A percentile compares a stretch with the other conserved stretches of the same genome.
Evolutionary conservation across 768 basidiomycete genomes (phyloP).

Genomic region (Kwoniella heveanensis): DNA sequence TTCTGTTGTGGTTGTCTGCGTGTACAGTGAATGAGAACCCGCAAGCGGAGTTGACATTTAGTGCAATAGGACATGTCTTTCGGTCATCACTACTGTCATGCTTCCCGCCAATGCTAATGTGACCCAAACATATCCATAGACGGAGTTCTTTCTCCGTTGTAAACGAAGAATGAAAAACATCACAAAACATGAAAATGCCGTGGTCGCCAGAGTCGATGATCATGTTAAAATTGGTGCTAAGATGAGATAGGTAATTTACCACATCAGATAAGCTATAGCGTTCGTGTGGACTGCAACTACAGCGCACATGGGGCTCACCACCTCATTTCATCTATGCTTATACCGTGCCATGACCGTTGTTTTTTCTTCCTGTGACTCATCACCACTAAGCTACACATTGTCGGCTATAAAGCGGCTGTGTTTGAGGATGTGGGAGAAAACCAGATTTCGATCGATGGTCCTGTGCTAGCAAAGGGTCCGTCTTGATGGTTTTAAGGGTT

Average conservation of each 20-base stretch:
- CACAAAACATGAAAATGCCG: too few relatives aligned
- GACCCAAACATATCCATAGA: too few relatives aligned
- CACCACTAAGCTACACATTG: too few relatives aligned
- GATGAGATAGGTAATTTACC: not conserved
- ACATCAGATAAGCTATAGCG: constrained; percentile 2
- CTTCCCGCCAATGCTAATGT: too few relatives aligned
- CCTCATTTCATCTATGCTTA: not conserved
- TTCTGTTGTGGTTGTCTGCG: too few relatives aligned
- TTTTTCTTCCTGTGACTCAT: too few relatives aligned
- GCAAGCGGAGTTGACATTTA: too few relatives aligned
- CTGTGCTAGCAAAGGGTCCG: not conserved
- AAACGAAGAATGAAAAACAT: too few relatives aligned
- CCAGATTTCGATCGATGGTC: not conserved
- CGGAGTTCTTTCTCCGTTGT: too few relatives aligned
- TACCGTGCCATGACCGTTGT: not conserved
- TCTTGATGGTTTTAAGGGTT: not conserved
- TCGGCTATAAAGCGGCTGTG: not conserved
- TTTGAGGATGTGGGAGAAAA: not conserved
- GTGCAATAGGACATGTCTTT: too few relatives aligned
- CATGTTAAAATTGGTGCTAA: constrained; percentile 4
- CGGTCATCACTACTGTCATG: too few relatives aligned
- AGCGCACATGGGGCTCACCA: not conserved
- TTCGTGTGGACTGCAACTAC: not conserved
- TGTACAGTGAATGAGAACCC: too few relatives aligned
- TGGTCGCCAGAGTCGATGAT: not conserved